These are phyloP conservation scores for Asterophora lycoperdoides DNA, from an alignment of 768 basidiomycete species.

Conservation along the genomic window DNA sequence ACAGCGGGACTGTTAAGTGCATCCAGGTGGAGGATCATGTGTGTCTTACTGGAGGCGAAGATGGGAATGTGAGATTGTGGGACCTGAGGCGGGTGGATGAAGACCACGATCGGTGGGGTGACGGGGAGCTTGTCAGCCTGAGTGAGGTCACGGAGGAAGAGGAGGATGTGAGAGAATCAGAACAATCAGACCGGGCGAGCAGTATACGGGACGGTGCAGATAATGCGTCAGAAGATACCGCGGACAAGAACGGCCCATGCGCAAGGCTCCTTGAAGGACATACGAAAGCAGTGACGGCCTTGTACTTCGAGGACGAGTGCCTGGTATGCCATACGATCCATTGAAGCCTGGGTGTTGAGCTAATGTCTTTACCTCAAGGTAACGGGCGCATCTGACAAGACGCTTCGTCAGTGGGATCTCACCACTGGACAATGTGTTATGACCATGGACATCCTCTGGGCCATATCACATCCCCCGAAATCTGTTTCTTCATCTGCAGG, in stretches of 20 bases:
- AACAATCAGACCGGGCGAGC: slow-evolving; percentile 34
- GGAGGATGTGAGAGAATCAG: slow-evolving; percentile 45
- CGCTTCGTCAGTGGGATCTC: slow-evolving; percentile 97
- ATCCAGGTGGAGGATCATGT: slow-evolving; percentile 90
- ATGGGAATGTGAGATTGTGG: slow-evolving; percentile 85
- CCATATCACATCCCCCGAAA: slow-evolving; percentile 83
- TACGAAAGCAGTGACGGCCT: slow-evolving; percentile 84
- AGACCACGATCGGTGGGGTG: slow-evolving; percentile 55
- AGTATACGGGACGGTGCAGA: slow-evolving; percentile 37
- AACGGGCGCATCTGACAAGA: slow-evolving; percentile 97
- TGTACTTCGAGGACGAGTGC: slow-evolving; percentile 95
- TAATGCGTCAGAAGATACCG: slow-evolving; percentile 27
- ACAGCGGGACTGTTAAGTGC: slow-evolving; percentile 77
- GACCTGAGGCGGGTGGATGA: slow-evolving; percentile 83
- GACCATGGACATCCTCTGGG: slow-evolving; percentile 99
- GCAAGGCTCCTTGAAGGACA: slow-evolving; percentile 83
- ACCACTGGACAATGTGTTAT: slow-evolving; percentile 96
- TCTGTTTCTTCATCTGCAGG: slow-evolving; percentile 36
- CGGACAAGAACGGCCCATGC: slow-evolving; percentile 55
- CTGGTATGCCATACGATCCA: slow-evolving; percentile 49
- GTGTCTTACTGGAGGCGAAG: slow-evolving; percentile 87
- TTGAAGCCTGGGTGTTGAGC: slow-evolving; percentile 1
- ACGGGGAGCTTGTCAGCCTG: slow-evolving; percentile 51
- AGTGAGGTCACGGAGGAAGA: slow-evolving; percentile 65
- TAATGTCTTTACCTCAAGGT: slow-evolving; percentile 51